Percentiles rank a stretch among this genome's conserved stretches.
These are phyloP conservation scores for Tricholoma matsutake DNA, from an alignment of 768 basidiomycete species.

Conservation along the genomic window DNA sequence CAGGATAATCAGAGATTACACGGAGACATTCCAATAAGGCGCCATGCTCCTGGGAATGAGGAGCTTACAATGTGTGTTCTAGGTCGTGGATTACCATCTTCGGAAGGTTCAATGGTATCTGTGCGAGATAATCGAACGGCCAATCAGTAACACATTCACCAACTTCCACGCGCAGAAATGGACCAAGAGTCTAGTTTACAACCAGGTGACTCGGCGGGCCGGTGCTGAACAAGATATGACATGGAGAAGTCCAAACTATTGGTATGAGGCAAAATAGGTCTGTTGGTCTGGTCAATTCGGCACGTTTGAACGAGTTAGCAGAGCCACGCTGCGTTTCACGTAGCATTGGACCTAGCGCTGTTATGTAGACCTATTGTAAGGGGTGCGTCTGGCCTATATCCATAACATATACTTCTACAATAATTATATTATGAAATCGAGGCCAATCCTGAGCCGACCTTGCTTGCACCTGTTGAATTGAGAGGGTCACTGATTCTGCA, in stretches of 20 bases:
- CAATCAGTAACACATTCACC: not conserved
- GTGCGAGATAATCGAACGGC: not conserved
- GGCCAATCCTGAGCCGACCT: too few relatives aligned
- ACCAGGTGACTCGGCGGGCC: not conserved
- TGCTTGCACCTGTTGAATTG: too few relatives aligned
- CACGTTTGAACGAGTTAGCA: not conserved
- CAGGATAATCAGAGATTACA: conserved; percentile 16
- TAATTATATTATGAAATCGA: too few relatives aligned
- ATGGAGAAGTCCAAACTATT: too few relatives aligned
- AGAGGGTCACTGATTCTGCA: too few relatives aligned
- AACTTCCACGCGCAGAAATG: not conserved
- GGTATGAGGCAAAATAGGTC: too few relatives aligned
- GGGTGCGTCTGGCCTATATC: too few relatives aligned
- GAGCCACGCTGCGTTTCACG: not conserved
- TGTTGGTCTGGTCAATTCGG: too few relatives aligned
- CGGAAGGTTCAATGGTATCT: conserved; percentile 1
- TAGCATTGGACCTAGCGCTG: not conserved
- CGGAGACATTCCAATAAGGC: conserved; percentile 1
- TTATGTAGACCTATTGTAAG: not conserved
- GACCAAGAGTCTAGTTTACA: not conserved
- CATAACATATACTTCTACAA: too few relatives aligned
- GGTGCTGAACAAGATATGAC: not conserved
- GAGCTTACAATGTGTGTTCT: conserved; percentile 4
- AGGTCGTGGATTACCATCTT: conserved; percentile 1
- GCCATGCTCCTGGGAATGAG: conserved; percentile 18